Percentiles rank a stretch among this genome's conserved stretches.
These are phyloP conservation scores for Talaromyces piceae DNA, from an alignment of 2,329 filamentous ascomycete genomes.

Conservation along the genomic window DNA sequence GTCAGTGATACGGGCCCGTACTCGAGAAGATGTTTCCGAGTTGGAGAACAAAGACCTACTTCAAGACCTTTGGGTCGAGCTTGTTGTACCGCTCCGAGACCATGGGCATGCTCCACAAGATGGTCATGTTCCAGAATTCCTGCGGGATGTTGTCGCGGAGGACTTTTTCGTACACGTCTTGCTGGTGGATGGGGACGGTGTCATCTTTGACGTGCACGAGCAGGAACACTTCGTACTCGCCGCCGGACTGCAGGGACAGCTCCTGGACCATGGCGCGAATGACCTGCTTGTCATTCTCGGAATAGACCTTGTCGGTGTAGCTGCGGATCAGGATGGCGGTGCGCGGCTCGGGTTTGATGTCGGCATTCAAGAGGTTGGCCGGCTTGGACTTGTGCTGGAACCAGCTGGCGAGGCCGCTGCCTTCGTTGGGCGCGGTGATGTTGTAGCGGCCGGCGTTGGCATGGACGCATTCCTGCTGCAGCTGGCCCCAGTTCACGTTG, in stretches of 20 bases:
- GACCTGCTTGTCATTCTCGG: constrained; percentile 71
- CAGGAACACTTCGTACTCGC: constrained; percentile 69
- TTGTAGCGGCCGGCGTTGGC: constrained; percentile 60
- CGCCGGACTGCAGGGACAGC: constrained; percentile 63
- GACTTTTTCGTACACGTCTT: constrained; percentile 4
- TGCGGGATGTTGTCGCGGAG: constrained; percentile 15
- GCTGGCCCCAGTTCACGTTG: constrained; percentile 59
- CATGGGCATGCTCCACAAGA: constrained; percentile 22
- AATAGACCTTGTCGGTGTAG: constrained; percentile 74
- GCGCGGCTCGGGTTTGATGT: constrained; percentile 24
- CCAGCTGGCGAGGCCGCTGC: constrained; percentile 8
- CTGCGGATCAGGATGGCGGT: constrained; percentile 76
- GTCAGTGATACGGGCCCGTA: background rate
- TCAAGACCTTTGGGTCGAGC: constrained; percentile 10
- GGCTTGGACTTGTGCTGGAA: constrained; percentile 11
- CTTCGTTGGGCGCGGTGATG: constrained; percentile 12
- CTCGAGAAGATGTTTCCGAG: background rate
- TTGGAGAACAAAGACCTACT: constrained; percentile 1
- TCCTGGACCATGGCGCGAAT: constrained; percentile 79
- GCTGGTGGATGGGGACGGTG: constrained; percentile 46
- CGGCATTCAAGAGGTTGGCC: constrained; percentile 31
- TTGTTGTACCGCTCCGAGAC: constrained; percentile 15
- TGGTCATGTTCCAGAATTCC: constrained; percentile 30
- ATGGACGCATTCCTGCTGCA: constrained; percentile 60
- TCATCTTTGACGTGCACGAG: constrained; percentile 71